A percentile compares a stretch with the other conserved stretches of the same genome.
phyloP scores from a whole-genome alignment of 2,329 filamentous ascomycete species.

The Botrytis elliptica region DNA sequence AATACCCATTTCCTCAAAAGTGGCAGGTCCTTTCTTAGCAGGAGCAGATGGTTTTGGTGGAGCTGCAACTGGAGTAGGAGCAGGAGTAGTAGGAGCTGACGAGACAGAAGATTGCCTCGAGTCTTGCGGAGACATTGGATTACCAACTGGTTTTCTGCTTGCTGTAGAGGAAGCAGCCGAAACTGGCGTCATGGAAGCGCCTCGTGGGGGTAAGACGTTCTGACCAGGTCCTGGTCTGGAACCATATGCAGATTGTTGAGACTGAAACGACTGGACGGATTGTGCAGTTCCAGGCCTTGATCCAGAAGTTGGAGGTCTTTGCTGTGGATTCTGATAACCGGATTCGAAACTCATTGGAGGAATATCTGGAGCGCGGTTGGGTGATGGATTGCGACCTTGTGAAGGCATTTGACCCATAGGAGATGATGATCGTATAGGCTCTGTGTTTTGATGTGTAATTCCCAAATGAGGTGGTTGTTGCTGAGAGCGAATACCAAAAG shows the following conservation, averaged over 20 bases:
- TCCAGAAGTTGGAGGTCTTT: slow-evolving; percentile 20
- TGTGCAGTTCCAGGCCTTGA: slow-evolving; percentile 17
- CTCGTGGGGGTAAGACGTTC: slow-evolving; percentile 29
- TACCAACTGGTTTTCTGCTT: background rate
- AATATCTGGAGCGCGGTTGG: slow-evolving; percentile 12
- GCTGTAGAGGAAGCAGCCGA: background rate
- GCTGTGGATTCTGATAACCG: slow-evolving; percentile 18
- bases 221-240: slow-evolving; percentile 19
- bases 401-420: slow-evolving; percentile 50
- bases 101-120: slow-evolving; percentile 22
- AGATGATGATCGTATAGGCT: slow-evolving; percentile 44
- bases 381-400: slow-evolving; percentile 32
- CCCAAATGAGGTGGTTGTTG: slow-evolving; percentile 21
- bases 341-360: slow-evolving; percentile 20
- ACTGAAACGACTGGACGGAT: slow-evolving; percentile 7
- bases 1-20: slow-evolving; percentile 98
- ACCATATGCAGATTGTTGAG: slow-evolving; percentile 11
- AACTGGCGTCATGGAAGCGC: slow-evolving; percentile 28
- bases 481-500: slow-evolving; percentile 51
- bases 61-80: slow-evolving; percentile 50
- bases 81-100: slow-evolving; percentile 23
- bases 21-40: slow-evolving; percentile 70
- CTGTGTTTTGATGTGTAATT: slow-evolving; percentile 24
- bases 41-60: slow-evolving; percentile 46
- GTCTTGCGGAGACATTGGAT: slow-evolving; percentile 16